Percentiles rank a stretch among this genome's conserved stretches.
These are phyloP conservation scores for Fusarium sp. DNA, from an alignment of 2,329 filamentous ascomycete species.

Conservation along the genomic window DNA sequence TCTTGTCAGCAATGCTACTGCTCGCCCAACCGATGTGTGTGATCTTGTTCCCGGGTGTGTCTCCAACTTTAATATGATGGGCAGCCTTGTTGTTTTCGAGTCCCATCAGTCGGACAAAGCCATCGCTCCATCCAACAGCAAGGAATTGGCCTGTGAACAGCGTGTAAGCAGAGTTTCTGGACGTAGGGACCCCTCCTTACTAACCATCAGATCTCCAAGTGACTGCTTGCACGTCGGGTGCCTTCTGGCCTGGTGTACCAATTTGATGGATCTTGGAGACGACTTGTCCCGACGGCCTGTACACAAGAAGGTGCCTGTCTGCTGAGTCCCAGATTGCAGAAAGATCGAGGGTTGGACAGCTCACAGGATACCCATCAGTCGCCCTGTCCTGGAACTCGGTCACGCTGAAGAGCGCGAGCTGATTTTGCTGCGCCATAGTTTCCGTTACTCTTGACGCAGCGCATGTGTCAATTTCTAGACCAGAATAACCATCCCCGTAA, in stretches of 20 bases:
- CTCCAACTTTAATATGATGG: constrained; percentile 72
- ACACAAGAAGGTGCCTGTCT: constrained; percentile 77
- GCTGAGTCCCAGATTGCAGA: constrained; percentile 76
- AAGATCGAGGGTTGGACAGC: constrained; percentile 88
- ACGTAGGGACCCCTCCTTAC: constrained; percentile 24
- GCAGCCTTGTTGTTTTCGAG: constrained; percentile 85
- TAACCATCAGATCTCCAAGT: constrained; percentile 77
- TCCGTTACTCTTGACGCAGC: constrained; percentile 5
- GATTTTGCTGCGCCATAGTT: constrained; percentile 46
- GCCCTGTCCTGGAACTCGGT: constrained; percentile 67
- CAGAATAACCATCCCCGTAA: constrained; percentile 5
- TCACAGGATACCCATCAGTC: constrained; percentile 70
- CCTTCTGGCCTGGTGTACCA: constrained; percentile 54
- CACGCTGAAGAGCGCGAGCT: constrained; percentile 65
- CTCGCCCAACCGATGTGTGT: constrained; percentile 66
- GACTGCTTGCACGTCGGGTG: constrained; percentile 60
- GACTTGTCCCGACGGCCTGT: constrained; percentile 79
- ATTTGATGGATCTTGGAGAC: constrained; percentile 65
- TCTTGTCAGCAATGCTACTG: constrained; percentile 55
- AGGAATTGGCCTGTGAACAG: constrained; percentile 72
- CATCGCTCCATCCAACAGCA: constrained; percentile 86
- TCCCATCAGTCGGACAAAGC: constrained; percentile 79
- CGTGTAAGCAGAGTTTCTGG: not conserved
- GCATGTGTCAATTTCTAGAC: not conserved
- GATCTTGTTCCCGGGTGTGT: constrained; percentile 57